phyloP scores from a whole-genome alignment of 768 basidiomycete species.

The Pisolithus orientalis region DNA sequence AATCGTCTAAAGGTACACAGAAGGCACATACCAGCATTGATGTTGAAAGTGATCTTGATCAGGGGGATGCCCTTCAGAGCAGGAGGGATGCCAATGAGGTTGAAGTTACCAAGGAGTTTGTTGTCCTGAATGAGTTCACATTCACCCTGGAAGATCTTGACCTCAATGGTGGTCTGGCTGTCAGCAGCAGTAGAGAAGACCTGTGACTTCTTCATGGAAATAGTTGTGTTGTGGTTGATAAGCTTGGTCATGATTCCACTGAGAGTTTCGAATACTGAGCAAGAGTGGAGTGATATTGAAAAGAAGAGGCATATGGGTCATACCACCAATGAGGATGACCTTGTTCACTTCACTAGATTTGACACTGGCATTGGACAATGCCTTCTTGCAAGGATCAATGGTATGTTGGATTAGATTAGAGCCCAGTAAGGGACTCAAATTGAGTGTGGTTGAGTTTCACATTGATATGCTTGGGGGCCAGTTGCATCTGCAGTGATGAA shows the following conservation, averaged over 20 bases:
- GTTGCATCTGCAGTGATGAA: slow-evolving; percentile 96
- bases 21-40: slow-evolving; percentile 66
- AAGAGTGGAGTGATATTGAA: slow-evolving; percentile 96
- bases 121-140: slow-evolving; percentile 97
- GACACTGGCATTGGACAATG: slow-evolving; percentile 85
- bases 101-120: slow-evolving; percentile 96
- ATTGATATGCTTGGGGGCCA: slow-evolving; percentile 98
- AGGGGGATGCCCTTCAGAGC: slow-evolving; percentile 96
- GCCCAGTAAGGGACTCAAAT: slow-evolving; percentile 80
- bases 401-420: slow-evolving; percentile 85
- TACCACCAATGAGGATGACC: slow-evolving; percentile 97
- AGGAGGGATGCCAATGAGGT: slow-evolving; percentile 87
- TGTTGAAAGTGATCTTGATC: slow-evolving; percentile 94
- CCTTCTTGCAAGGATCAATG: slow-evolving; percentile 96
- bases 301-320: slow-evolving; percentile 97
- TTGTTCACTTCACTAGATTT: slow-evolving; percentile 92
- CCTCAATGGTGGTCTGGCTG: slow-evolving; percentile 90
- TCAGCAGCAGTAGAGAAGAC: slow-evolving; percentile 85
- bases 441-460: slow-evolving; percentile 79
- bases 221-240: slow-evolving; percentile 95
- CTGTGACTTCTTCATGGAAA: slow-evolving; percentile 95
- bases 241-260: slow-evolving; percentile 97
- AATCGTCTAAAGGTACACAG: neutral
- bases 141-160: slow-evolving; percentile 97
- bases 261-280: slow-evolving; percentile 97